Evolutionary conservation across 1,139 yeast species (phyloP).

Genomic region (Arxiozyma telluris): DNA sequence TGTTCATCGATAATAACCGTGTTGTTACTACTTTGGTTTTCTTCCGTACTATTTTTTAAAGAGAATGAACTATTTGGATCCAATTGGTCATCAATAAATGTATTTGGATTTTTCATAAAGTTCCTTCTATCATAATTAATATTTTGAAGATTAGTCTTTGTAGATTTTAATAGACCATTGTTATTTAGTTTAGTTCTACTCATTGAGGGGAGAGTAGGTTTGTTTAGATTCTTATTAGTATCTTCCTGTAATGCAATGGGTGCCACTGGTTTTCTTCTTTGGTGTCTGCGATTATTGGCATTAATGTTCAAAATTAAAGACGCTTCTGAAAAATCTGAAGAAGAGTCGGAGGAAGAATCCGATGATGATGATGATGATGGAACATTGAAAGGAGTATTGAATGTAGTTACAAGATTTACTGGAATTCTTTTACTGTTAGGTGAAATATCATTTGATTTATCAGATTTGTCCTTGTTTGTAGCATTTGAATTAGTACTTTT

Average conservation of each 20-base stretch:
- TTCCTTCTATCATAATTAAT: background rate
- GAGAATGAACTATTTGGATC: background rate
- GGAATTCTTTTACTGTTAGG: background rate
- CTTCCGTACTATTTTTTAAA: background rate
- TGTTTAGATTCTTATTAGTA: too few relatives aligned
- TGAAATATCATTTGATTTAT: background rate
- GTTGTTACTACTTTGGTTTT: background rate
- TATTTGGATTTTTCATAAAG: background rate
- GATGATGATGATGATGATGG: background rate
- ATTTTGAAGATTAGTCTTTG: background rate
- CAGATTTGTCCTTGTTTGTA: background rate
- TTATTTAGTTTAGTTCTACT: too few relatives aligned
- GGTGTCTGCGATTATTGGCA: background rate
- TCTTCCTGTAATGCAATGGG: background rate
- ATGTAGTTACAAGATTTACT: background rate
- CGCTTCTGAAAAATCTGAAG: background rate
- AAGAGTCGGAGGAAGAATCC: background rate
- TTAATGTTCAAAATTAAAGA: background rate
- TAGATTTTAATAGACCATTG: too few relatives aligned
- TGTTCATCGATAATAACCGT: constrained; percentile 16
- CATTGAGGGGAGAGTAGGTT: background rate
- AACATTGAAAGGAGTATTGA: background rate
- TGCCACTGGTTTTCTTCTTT: background rate
- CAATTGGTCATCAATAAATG: background rate
- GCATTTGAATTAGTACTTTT: too few relatives aligned